Evolutionary conservation across 805 yeast species (phyloP), one percentile per base, ranked within the genome.

Genomic region (Diddensiella transvaalensis): DNA sequence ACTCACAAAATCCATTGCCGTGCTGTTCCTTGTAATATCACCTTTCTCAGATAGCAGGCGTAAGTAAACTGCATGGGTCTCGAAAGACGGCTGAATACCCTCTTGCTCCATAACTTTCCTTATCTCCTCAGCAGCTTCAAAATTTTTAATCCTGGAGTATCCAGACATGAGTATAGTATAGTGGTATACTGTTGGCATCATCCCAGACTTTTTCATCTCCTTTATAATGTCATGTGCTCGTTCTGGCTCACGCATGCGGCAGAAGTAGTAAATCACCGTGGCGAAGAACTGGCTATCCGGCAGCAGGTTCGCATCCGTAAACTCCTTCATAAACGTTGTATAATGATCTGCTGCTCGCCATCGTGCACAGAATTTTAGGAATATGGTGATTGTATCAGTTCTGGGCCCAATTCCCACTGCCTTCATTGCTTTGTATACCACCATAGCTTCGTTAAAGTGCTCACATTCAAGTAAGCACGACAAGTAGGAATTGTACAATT

Each of bases 211-310:
- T n/a, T 18, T 43, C 56, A 48, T 59, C 38, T 64, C 61, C 22
- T 49, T 56, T 6, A 69, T 58, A 26, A 65, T 44, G 8, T 51
- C 53, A 41, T 71, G 71, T 1, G 76, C 77, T 17, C 48, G 35
- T 40, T 61, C 66, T 48, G 57, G 62, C 44, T 68, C 67, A 4
- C 65, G 68, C 23, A 66, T 50, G 32, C 55, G 58, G 3, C 67
- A 60, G 41, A 66, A 65, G 26, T 33, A 46, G 4, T 69, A 68
- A 6, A 53, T 37, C 26, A 67, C 63, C 13, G 61, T 55, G 18
- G 54, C 40, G 49, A 64, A 66, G 48, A 69, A 62, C 3, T 52
- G 47, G n/a, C 59, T 62, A 46, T 63, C 62, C 17, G 58, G 51
- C 8, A 61, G 57, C 45, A 30, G 65, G 38, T 24, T 32, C 18